These are phyloP conservation scores for Aspergillus egyptiacus DNA, from an alignment of 495 filamentous ascomycete genomes.

Conservation along the genomic window DNA sequence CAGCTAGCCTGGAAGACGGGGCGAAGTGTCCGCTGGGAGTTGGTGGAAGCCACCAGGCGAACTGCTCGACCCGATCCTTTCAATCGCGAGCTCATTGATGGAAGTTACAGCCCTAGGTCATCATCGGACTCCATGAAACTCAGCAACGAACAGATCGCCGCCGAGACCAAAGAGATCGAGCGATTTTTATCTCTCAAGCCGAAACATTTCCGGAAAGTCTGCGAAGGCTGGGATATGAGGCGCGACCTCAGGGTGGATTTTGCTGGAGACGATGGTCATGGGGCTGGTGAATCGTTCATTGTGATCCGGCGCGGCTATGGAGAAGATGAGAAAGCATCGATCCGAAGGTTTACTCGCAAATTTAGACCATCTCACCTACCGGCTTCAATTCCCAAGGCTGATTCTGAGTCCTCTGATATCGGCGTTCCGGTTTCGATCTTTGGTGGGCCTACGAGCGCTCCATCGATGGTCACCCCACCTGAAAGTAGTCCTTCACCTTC, in stretches of 20 bases:
- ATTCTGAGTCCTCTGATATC: not conserved
- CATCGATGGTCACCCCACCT: constrained; percentile 9
- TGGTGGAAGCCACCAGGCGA: constrained; percentile 70
- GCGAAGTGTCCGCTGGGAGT: constrained; percentile 69
- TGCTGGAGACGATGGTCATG: constrained; percentile 65
- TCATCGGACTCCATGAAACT: constrained; percentile 70
- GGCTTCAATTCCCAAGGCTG: constrained; percentile 8
- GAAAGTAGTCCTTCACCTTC: constrained; percentile 24
- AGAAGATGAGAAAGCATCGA: constrained; percentile 42
- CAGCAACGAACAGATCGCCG: constrained; percentile 58
- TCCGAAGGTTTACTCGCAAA: constrained; percentile 47
- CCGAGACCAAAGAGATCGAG: constrained; percentile 78
- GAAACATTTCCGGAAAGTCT: constrained; percentile 69
- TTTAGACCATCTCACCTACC: constrained; percentile 8
- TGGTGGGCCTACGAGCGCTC: constrained; percentile 24
- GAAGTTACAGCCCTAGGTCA: constrained; percentile 61
- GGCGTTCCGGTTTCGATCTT: constrained; percentile 29
- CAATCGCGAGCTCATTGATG: constrained; percentile 50
- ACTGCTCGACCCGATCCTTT: constrained; percentile 65
- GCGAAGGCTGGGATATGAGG: constrained; percentile 88
- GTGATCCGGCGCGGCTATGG: constrained; percentile 66
- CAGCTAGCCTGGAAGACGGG: constrained; percentile 72
- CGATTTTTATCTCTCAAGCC: constrained; percentile 68
- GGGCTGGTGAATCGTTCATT: constrained; percentile 67
- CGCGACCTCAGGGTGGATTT: constrained; percentile 85